These are phyloP conservation scores for Globisporangium ultimum DNA, from an alignment of 352 stramenopile genomes.

Conservation along the genomic window DNA sequence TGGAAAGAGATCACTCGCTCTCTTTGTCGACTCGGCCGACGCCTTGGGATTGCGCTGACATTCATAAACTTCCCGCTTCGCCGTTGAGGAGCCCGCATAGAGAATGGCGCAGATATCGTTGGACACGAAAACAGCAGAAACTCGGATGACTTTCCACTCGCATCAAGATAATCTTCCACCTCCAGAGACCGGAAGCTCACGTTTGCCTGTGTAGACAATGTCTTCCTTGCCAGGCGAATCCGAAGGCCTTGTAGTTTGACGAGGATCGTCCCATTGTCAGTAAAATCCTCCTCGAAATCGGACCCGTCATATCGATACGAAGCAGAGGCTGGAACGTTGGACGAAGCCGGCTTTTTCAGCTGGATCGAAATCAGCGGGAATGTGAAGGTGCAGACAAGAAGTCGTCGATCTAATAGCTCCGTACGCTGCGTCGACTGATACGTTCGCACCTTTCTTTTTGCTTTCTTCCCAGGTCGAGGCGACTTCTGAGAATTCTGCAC, in stretches of 20 bases:
- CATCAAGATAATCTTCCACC: conserved; percentile 72
- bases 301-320: conserved; percentile 60
- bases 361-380: conserved; percentile 78
- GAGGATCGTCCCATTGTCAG: conserved; percentile 65
- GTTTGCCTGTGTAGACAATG: conserved; percentile 71
- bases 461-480: conserved; percentile 20
- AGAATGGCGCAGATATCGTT: conserved; percentile 62
- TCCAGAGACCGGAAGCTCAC: conserved; percentile 68
- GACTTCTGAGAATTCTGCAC: not conserved
- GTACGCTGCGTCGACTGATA: conserved; percentile 13
- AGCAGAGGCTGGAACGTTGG: conserved; percentile 36
- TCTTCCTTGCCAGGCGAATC: conserved; percentile 75
- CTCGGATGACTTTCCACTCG: conserved; percentile 55
- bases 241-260: conserved; percentile 82
- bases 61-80: conserved; percentile 30
- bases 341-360: conserved; percentile 67
- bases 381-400: conserved; percentile 82
- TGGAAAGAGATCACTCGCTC: conserved; percentile 73
- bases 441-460: conserved; percentile 22
- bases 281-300: conserved; percentile 54
- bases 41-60: conserved; percentile 23
- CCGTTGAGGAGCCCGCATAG: conserved; percentile 45
- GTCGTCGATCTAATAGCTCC: conserved; percentile 63
- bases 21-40: conserved; percentile 34
- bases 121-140: conserved; percentile 81